phyloP scores from a whole-genome alignment of 768 basidiomycete species.

The Boletus edulis region DNA sequence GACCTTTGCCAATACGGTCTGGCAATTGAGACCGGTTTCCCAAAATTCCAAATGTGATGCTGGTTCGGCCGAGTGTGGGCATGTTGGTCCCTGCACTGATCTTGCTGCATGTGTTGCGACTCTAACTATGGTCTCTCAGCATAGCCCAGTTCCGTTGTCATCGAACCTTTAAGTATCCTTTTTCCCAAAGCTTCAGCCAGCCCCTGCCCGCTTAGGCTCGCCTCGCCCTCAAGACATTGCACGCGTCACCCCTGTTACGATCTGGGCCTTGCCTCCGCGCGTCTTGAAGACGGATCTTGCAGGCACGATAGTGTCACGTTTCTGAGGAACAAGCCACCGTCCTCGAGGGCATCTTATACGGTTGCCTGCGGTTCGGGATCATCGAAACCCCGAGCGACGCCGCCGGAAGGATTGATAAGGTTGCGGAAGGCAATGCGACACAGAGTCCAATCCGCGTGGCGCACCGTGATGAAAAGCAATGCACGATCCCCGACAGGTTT shows the following conservation, averaged over 20 bases:
- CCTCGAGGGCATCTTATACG: not conserved
- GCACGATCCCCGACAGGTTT: not conserved
- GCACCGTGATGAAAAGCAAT: not conserved
- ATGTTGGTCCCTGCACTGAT: constrained; percentile 4
- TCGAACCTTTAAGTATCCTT: constrained; percentile 22
- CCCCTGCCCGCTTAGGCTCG: constrained; percentile 8
- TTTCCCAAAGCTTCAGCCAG: constrained; percentile 13
- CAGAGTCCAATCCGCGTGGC: constrained; percentile 11
- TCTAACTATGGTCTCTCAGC: constrained; percentile 19
- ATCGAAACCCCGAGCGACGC: constrained; percentile 8
- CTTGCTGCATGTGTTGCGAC: constrained; percentile 5
- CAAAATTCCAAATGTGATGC: constrained; percentile 3
- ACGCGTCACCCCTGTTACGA: not conserved
- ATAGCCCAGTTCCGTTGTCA: constrained; percentile 31
- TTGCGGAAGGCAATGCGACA: constrained; percentile 6
- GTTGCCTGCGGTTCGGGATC: not conserved
- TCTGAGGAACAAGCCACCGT: not conserved
- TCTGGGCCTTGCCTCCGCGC: not conserved
- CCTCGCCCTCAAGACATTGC: constrained; percentile 9
- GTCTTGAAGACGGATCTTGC: constrained; percentile 15
- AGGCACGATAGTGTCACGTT: constrained; percentile 2
- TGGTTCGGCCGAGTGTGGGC: constrained; percentile 7
- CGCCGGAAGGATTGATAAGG: constrained; percentile 14
- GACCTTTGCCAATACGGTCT: constrained; percentile 9
- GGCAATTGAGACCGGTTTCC: constrained; percentile 21